A percentile compares a stretch with the other conserved stretches of the same genome.
phyloP scores from a whole-genome alignment of 2,329 filamentous ascomycete genomes.

The Diaporthe eres region DNA sequence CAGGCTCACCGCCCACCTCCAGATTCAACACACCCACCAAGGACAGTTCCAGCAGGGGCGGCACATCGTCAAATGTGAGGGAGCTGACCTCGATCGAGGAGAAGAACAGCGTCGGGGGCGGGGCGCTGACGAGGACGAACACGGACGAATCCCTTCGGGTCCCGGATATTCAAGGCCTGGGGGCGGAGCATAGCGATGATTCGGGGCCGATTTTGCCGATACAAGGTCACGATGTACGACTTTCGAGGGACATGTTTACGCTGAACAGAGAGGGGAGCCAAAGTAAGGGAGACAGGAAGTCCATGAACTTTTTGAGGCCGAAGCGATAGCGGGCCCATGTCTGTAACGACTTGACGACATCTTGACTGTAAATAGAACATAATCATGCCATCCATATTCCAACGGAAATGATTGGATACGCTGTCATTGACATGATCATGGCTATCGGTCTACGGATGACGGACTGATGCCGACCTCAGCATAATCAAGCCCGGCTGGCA shows the following conservation, averaged over 20 bases:
- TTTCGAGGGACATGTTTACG: constrained; percentile 24
- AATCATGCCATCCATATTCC: neutral
- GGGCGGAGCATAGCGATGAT: constrained; percentile 39
- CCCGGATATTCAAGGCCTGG: constrained; percentile 25
- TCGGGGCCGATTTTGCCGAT: constrained; percentile 41
- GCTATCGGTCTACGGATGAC: no score
- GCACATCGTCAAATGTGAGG: neutral
- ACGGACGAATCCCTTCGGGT: constrained; percentile 36
- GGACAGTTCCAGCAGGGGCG: neutral
- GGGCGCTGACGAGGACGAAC: constrained; percentile 17
- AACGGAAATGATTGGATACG: neutral
- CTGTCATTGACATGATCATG: neutral
- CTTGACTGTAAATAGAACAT: neutral
- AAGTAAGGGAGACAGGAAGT: neutral
- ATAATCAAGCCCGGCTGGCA: neutral
- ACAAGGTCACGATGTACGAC: constrained; percentile 35
- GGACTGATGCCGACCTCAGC: neutral
- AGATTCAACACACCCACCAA: constrained; percentile 10
- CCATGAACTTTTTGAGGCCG: constrained; percentile 23
- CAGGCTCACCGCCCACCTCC: constrained; percentile 17
- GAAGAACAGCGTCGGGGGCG: constrained; percentile 11
- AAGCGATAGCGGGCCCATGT: neutral
- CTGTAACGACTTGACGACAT: neutral
- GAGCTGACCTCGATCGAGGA: constrained; percentile 31
- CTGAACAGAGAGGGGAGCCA: neutral